phyloP scores from a whole-genome alignment of 352 stramenopile genomes.

The Phytophthora gonapodyides region DNA sequence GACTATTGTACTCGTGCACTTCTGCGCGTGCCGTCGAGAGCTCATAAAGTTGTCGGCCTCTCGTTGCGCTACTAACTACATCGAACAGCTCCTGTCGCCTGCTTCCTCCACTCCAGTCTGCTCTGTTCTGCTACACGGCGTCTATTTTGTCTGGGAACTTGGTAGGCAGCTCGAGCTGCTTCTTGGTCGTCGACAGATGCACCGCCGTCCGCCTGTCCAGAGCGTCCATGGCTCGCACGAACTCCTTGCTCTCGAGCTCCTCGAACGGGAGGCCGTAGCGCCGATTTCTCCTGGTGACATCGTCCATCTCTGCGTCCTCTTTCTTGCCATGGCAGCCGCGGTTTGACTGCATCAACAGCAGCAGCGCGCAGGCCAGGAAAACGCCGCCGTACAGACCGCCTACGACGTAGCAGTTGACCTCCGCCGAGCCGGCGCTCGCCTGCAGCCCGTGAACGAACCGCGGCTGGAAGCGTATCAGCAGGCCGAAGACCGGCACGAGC shows the following conservation, averaged over 20 bases:
- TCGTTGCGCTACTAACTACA: constrained; percentile 27
- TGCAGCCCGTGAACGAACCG: constrained; percentile 61
- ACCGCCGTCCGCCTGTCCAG: constrained; percentile 28
- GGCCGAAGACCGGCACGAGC: constrained; percentile 59
- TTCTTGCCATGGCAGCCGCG: constrained; percentile 15
- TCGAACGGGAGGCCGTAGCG: constrained; percentile 38
- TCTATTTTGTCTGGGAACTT: constrained; percentile 15
- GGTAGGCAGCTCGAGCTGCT: constrained; percentile 22
- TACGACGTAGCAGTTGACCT: constrained; percentile 69
- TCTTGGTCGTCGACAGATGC: background rate
- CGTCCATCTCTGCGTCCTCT: constrained; percentile 6
- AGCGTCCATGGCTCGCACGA: constrained; percentile 33
- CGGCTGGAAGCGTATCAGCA: constrained; percentile 62
- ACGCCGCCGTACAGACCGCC: constrained; percentile 52
- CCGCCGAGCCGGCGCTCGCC: constrained; percentile 41
- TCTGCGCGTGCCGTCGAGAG: constrained; percentile 22
- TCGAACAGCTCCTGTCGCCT: constrained; percentile 10
- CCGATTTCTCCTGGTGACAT: constrained; percentile 21
- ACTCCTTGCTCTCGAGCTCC: constrained; percentile 44
- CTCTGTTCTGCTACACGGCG: constrained; percentile 14
- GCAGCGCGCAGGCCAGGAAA: constrained; percentile 38
- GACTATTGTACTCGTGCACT: constrained; percentile 36
- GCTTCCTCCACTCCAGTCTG: constrained; percentile 3
- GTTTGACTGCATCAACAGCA: constrained; percentile 25
- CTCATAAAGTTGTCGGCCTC: constrained; percentile 9